Base-by-base conservation (phyloP, 2,329 filamentous ascomycete species). In the Sclerotinia borealis region DNA sequence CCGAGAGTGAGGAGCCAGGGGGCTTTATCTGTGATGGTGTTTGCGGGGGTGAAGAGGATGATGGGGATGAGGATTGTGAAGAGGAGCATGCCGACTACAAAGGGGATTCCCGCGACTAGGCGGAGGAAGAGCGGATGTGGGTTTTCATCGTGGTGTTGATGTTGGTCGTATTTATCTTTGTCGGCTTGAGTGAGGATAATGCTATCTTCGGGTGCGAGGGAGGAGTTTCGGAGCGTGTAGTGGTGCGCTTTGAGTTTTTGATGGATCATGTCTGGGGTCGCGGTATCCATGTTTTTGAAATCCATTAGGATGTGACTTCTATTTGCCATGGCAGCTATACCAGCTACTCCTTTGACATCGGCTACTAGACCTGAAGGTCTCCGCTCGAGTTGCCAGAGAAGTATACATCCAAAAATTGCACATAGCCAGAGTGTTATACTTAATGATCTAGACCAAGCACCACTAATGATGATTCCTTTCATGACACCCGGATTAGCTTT, bases 311-410 rank as follows among this genome's bases (percentile, higher is more conserved):
- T 89, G 68, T 91, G 88, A 67, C 83, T 86, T 65, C 85, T 84
- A 3, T 89, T 88, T 11, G 89, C 88, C 88, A 92, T 91, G 63
- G 88, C 85, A 7, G 89, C 89, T 43, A 91, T 80, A 1, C 89
- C 89, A 1, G 88, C 87, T 59, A 92, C 90, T 7, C 89, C 89
- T 68, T 85, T 86, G 8, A 90, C 88, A 71, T 91, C 86, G 7
- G 84, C 83, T 3, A 85, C 75, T 19, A 92, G 78, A 0, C 89
- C 89, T 4, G 86, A 89, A 45, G 83, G 85, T 27, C 89, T 79
- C 19, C 79, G 79, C 62, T 83, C 82, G 49, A 91, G 81, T 65
- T 86, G 80, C 68, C 81, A 84, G 49, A 90, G 79, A 4, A 91
- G 77, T 3, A 82, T 72, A 37, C 79, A 78, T 0, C 85, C 86